Conservation (phyloP, 495 filamentous ascomycete species). For the Talaromyces trachyspermus region DNA sequence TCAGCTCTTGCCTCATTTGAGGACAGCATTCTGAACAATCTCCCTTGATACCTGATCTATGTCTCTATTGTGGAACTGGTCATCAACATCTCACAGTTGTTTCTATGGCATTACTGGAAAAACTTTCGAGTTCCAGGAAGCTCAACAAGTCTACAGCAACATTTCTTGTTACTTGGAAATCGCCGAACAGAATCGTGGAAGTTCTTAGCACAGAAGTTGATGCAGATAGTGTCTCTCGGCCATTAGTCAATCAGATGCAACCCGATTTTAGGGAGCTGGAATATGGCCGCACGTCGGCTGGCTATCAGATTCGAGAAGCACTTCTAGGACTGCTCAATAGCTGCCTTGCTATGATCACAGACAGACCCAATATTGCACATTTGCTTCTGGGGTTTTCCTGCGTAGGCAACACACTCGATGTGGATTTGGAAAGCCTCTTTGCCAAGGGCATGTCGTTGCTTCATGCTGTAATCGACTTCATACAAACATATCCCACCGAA, state of each 20-base stretch:
- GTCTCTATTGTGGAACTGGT: slow-evolving; percentile 73
- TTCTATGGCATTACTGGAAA: slow-evolving; percentile 74
- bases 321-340: slow-evolving; percentile 77
- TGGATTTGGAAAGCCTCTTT: slow-evolving; percentile 58
- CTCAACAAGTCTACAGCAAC: slow-evolving; percentile 49
- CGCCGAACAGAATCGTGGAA: slow-evolving; percentile 70
- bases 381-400: slow-evolving; percentile 83
- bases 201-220: slow-evolving; percentile 66
- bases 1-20: slow-evolving; percentile 77
- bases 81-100: slow-evolving; percentile 67
- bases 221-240: slow-evolving; percentile 58
- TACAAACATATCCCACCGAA: slow-evolving; percentile 53
- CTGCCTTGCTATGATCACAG: slow-evolving; percentile 61
- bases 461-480: slow-evolving; percentile 64
- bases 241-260: slow-evolving; percentile 58
- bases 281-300: slow-evolving; percentile 51
- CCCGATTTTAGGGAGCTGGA: slow-evolving; percentile 55
- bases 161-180: slow-evolving; percentile 42
- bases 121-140: slow-evolving; percentile 72
- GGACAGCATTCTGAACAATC: slow-evolving; percentile 76
- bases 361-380: slow-evolving; percentile 78
- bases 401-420: slow-evolving; percentile 53
- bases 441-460: slow-evolving; percentile 65
- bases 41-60: slow-evolving; percentile 70
- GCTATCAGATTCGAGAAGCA: slow-evolving; percentile 67